Evolutionary conservation across 1,284 basidiomycete species (phyloP).

Genomic region (Sporisorium sorghi): DNA sequence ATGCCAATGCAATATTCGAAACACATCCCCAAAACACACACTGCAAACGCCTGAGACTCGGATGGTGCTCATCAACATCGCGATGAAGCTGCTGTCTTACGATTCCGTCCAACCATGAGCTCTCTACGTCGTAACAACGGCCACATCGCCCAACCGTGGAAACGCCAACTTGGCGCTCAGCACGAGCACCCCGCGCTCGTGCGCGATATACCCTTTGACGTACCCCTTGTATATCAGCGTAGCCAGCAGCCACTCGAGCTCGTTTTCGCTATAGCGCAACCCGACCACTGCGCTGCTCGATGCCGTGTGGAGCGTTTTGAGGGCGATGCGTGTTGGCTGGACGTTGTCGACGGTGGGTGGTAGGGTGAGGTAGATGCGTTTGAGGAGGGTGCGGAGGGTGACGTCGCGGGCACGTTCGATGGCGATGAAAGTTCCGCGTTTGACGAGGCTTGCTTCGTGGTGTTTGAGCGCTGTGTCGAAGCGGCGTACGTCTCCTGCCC

Average conservation of each 20-base stretch:
- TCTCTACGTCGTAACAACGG: constrained; percentile 19
- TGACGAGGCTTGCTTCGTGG: constrained; percentile 74
- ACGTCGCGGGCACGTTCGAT: constrained; percentile 88
- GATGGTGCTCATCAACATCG: too few species aligned
- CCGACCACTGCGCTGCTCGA: constrained; percentile 32
- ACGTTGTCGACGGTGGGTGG: background rate
- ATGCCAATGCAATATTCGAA: background rate
- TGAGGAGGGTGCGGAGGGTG: constrained; percentile 85
- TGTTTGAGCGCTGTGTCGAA: constrained; percentile 78
- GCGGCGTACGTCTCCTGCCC: constrained; percentile 79
- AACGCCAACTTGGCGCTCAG: constrained; percentile 85
- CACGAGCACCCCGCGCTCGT: constrained; percentile 92
- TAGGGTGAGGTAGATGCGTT: constrained; percentile 78
- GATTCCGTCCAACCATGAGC: too few species aligned
- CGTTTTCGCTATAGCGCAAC: constrained; percentile 74
- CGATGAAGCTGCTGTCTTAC: too few species aligned
- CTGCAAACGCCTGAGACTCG: background rate
- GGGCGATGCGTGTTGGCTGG: constrained; percentile 39
- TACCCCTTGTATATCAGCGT: constrained; percentile 93
- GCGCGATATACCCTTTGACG: constrained; percentile 94
- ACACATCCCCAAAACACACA: background rate
- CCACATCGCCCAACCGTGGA: constrained; percentile 71
- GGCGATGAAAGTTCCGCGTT: constrained; percentile 84
- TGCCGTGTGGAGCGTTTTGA: constrained; percentile 42
- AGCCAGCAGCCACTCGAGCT: constrained; percentile 88